Base-by-base conservation (phyloP, 208 protist species). In the Jaenimonas drosophilae region DNA sequence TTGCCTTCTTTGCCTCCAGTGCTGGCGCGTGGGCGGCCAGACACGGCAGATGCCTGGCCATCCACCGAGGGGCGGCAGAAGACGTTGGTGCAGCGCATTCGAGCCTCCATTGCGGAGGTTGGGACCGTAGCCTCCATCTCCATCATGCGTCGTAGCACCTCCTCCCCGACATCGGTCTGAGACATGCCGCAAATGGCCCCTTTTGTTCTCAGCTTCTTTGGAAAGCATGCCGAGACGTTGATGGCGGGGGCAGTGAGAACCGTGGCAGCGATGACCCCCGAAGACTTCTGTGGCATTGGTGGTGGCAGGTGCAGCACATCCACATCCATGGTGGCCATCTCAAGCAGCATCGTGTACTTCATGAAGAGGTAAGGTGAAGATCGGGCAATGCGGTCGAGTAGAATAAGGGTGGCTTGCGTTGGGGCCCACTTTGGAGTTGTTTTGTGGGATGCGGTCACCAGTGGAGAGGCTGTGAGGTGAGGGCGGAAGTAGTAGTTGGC, bases 351-450 rank as follows among this genome's bases (percentile, higher is more conserved):
- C 0, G 70, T 72, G 42, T 75, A 47, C 23, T 56, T 38, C 52
- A 82, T 34, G 36, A 89, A 85, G 7, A 69, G 48, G 36, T 59
- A 28, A 9, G 80, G 80, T 42, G 56, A 64, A 34, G 55, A 49
- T 47, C 59, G 51, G 5, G 62, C 66, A 0, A 89, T 29, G 1
- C 70, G 46, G 17, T 67, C 37, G 25, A 76, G 49, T 0, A 90
- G 62, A 33, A 70, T 39, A 39, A 90, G 51, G 29, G 81, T 78
- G 21, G 75, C 72, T 47, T 80, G 70, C 4, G 37, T 57, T n/a
- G 59, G 41, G 4, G 61, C 70, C 70, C 73, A 84, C n/a, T n/a
- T n/a, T 17, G 51, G 46, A 17, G 56, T 71, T 38, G 48, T 49
- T 36, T 34, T 40, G 41, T 78, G 59, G 44, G 73, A 59, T 24